Conservation (phyloP, 2,329 filamentous ascomycete genomes). For the Cladophialophora carrionii region DNA sequence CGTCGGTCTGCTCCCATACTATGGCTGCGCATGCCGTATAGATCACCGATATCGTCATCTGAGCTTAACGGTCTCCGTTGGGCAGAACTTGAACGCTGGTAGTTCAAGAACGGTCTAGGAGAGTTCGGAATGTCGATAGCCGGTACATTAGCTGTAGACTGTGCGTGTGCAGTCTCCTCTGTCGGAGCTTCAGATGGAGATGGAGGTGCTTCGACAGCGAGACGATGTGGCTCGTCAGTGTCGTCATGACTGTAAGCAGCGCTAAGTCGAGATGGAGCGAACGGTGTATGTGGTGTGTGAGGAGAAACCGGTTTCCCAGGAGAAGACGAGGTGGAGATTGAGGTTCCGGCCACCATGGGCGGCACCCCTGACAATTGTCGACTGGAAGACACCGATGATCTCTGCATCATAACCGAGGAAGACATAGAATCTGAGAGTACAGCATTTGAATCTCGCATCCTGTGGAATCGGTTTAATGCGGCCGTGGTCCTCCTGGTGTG, state of each 20-base stretch:
- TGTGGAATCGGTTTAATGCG: constrained; percentile 81
- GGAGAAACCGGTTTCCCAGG: constrained; percentile 88
- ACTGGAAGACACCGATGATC: constrained; percentile 76
- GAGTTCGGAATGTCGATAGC: constrained; percentile 56
- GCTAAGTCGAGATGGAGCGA: constrained; percentile 89
- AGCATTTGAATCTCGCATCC: constrained; percentile 86
- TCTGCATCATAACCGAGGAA: constrained; percentile 81
- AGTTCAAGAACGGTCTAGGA: constrained; percentile 48
- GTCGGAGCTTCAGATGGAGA: constrained; percentile 45
- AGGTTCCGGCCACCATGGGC: constrained; percentile 65
- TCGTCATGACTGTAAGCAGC: constrained; percentile 66
- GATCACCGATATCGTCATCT: constrained; percentile 50
- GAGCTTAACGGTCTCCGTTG: constrained; percentile 43
- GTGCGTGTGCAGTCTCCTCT: constrained; percentile 43
- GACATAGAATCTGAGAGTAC: constrained; percentile 91
- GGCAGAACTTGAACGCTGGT: constrained; percentile 52
- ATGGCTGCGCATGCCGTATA: constrained; percentile 52
- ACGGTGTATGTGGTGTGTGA: constrained; percentile 89
- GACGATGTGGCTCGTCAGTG: constrained; percentile 42
- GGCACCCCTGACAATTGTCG: constrained; percentile 71
- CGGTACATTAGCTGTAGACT: constrained; percentile 45
- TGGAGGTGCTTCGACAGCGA: constrained; percentile 39
- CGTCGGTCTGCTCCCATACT: constrained; percentile 47
- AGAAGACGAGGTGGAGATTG: constrained; percentile 82
- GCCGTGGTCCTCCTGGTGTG: constrained; percentile 75